These are phyloP conservation scores for Petrea volubilis DNA, from an alignment of 257 asterid species.

Conservation along the genomic window DNA sequence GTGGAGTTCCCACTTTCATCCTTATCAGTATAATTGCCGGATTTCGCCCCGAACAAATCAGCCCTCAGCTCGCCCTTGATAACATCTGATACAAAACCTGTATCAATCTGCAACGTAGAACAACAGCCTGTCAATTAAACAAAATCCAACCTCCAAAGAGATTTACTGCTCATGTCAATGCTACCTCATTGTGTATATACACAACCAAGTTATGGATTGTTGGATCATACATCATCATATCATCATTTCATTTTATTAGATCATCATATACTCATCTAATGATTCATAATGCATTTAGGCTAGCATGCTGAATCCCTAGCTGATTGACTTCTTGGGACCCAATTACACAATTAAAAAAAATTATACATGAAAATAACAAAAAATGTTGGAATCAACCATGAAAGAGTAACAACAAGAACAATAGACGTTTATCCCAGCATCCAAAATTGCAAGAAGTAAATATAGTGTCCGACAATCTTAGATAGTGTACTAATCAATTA, in stretches of 20 bases:
- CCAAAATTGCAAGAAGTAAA: neutral
- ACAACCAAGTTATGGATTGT: too few relatives aligned
- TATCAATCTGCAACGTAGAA: conserved; percentile 56
- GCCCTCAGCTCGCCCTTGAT: conserved; percentile 52
- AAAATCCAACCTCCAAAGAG: neutral
- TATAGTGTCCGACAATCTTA: neutral
- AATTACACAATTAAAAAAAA: too few relatives aligned
- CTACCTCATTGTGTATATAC: too few relatives aligned
- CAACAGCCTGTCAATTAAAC: neutral
- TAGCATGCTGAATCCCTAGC: too few relatives aligned
- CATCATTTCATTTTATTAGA: too few relatives aligned
- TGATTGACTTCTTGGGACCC: too few relatives aligned
- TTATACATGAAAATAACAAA: neutral
- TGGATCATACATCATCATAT: too few relatives aligned
- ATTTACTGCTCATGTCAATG: too few relatives aligned
- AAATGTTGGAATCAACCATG: neutral
- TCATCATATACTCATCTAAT: too few relatives aligned
- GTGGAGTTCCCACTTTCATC: conserved; percentile 56
- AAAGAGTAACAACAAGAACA: neutral
- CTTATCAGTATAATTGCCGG: conserved; percentile 35
- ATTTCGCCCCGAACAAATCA: conserved; percentile 38
- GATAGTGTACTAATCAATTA: neutral
- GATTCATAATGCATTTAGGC: too few relatives aligned
- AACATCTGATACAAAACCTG: conserved; percentile 46
- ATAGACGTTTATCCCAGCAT: neutral